Evolutionary conservation across 129 eudicot genomes (phyloP).

Genomic region (Escallonia rubra): DNA sequence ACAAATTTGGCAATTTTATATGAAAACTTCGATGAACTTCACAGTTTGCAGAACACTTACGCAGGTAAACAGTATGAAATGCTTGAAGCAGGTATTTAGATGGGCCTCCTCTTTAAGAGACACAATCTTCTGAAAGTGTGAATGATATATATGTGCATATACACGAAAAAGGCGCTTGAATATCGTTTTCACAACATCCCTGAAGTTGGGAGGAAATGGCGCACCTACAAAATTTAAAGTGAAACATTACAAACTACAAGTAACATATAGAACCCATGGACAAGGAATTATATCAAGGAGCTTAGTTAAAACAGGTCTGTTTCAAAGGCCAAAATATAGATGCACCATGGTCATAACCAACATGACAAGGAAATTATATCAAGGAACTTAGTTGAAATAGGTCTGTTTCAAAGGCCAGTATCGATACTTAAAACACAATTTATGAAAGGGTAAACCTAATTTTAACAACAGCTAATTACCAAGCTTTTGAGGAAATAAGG

Average conservation of each 20-base stretch:
- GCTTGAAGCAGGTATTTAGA: conserved; percentile 93
- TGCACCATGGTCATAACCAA: no score
- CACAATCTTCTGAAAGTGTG: conserved; percentile 93
- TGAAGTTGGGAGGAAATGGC: conserved; percentile 83
- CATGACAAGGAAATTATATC: no score
- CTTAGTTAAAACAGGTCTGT: no score
- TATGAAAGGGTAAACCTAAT: background rate
- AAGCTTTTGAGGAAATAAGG: conserved; percentile 88
- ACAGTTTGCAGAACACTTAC: conserved; percentile 45
- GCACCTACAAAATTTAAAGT: conserved; percentile 44
- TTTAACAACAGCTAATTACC: conserved; percentile 37
- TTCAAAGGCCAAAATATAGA: no score
- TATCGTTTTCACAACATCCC: conserved; percentile 87
- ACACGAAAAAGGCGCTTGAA: conserved; percentile 91
- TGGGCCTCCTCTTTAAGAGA: conserved; percentile 94
- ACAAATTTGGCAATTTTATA: background rate
- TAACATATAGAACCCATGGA: background rate
- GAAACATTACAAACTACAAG: conserved; percentile 3
- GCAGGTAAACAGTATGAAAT: conserved; percentile 82
- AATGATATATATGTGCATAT: conserved; percentile 86
- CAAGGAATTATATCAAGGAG: no score
- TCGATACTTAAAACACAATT: no score
- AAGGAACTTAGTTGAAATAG: no score
- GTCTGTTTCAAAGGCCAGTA: no score
- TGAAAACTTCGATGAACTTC: background rate